Conservation (phyloP, 2,329 filamentous ascomycete genomes). For the Leptodontidium sp. region DNA sequence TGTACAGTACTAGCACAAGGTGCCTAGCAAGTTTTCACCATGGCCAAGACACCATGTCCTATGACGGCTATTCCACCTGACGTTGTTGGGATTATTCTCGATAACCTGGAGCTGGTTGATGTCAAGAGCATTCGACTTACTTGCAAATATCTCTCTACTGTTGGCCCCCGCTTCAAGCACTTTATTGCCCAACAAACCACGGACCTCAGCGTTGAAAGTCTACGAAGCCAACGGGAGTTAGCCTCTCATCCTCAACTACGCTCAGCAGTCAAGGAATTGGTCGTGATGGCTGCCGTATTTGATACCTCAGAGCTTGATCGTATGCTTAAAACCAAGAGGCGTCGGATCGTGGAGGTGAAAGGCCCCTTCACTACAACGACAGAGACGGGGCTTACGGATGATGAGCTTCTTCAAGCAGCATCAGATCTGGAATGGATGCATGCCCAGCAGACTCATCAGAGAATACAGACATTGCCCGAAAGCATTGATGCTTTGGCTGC, state of each 20-base stretch:
- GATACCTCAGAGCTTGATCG: constrained; percentile 7
- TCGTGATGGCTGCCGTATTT: background rate
- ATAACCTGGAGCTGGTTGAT: background rate
- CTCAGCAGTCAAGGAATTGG: background rate
- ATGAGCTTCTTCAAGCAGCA: constrained; percentile 2
- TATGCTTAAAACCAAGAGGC: constrained; percentile 1
- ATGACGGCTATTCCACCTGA: background rate
- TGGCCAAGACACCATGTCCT: background rate
- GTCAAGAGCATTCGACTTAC: constrained; percentile 4
- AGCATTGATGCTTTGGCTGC: background rate
- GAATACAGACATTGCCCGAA: background rate
- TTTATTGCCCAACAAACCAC: constrained; percentile 6
- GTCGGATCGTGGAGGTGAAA: background rate
- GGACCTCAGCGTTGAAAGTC: constrained; percentile 12
- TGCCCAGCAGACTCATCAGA: constrained; percentile 2
- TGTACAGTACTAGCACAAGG: background rate
- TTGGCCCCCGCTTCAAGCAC: constrained; percentile 4
- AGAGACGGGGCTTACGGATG: background rate
- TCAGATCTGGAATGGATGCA: constrained; percentile 10
- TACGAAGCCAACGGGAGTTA: background rate
- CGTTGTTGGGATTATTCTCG: background rate
- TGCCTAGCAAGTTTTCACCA: background rate
- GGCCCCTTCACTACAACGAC: constrained; percentile 6
- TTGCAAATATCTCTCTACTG: background rate
- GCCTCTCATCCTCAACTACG: constrained; percentile 6